Percentiles rank a stretch among this genome's conserved stretches.
phyloP scores from a whole-genome alignment of 331 rosid species.

The Prunus yedoensis region DNA sequence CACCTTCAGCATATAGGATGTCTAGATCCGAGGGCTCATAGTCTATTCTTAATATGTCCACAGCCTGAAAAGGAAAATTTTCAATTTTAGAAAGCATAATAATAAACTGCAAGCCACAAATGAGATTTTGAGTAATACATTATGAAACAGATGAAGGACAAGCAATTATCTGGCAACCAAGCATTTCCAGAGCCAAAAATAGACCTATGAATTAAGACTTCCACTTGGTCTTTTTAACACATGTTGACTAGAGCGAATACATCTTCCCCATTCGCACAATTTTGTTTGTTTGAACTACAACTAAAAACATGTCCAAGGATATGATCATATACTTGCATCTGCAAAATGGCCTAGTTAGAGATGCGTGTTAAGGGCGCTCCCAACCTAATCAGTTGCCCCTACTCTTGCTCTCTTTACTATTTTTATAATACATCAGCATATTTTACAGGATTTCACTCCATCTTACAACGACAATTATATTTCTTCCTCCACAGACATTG shows the following conservation, averaged over 20 bases:
- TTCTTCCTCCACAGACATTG: neutral
- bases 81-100: slow-evolving; percentile 27
- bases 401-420: neutral
- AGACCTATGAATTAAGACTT: neutral
- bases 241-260: neutral
- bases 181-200: neutral
- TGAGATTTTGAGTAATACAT: neutral
- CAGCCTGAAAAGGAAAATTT: slow-evolving; percentile 54
- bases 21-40: slow-evolving; percentile 93
- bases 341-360: too few species aligned
- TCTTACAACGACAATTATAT: neutral
- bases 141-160: neutral
- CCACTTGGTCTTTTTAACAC: neutral
- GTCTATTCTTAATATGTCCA: slow-evolving; percentile 76
- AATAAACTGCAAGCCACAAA: slow-evolving; percentile 11
- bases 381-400: neutral
- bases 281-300: neutral
- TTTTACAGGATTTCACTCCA: neutral
- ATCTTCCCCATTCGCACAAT: neutral
- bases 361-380: neutral
- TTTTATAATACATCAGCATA: neutral
- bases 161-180: neutral
- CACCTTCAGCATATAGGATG: slow-evolving; percentile 93
- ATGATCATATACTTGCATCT: too few species aligned
- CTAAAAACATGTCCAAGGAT: neutral